Evolutionary conservation across 257 asterid genomes (phyloP).

Genomic region (Haberlea rhodopensis): DNA sequence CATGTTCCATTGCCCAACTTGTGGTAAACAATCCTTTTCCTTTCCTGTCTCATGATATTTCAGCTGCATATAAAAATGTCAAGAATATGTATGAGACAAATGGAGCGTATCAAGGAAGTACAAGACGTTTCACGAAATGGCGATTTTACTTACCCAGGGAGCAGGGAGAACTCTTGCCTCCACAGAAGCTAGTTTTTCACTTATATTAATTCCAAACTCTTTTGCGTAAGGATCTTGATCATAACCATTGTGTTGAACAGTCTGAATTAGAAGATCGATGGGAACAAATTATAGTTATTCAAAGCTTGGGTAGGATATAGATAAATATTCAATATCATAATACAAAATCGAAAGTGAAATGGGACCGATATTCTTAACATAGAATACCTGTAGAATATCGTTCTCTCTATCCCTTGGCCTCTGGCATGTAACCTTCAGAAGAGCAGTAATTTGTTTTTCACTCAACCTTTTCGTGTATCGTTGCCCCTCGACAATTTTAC

Average conservation of each 20-base stretch:
- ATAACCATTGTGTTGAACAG: slow-evolving; percentile 80
- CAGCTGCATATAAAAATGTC: slow-evolving; percentile 44
- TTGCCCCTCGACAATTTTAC: slow-evolving; percentile 98
- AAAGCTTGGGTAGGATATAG: slow-evolving; percentile 6
- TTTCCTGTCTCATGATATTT: slow-evolving; percentile 92
- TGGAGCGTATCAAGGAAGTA: not conserved
- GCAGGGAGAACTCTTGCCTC: slow-evolving; percentile 99
- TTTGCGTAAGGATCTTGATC: slow-evolving; percentile 91
- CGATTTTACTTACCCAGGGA: slow-evolving; percentile 76
- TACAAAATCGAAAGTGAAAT: not conserved
- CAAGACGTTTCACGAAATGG: slow-evolving; percentile 4
- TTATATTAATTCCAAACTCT: slow-evolving; percentile 88
- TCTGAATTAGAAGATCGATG: slow-evolving; percentile 42
- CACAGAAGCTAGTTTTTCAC: slow-evolving; percentile 77
- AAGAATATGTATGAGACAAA: slow-evolving; percentile 21
- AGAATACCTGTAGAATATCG: slow-evolving; percentile 77
- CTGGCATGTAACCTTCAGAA: slow-evolving; percentile 92
- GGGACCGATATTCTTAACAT: not conserved
- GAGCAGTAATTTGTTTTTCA: slow-evolving; percentile 92
- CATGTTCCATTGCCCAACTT: slow-evolving; percentile 99
- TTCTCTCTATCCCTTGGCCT: slow-evolving; percentile 95
- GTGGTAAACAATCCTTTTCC: slow-evolving; percentile 95
- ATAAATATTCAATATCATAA: not conserved
- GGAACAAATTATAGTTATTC: not conserved
- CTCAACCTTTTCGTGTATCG: slow-evolving; percentile 92